Percentiles rank a stretch among this genome's conserved stretches.
These are phyloP conservation scores for Chaetomium sp. DNA, from an alignment of 2,329 filamentous ascomycete genomes.

Conservation along the genomic window DNA sequence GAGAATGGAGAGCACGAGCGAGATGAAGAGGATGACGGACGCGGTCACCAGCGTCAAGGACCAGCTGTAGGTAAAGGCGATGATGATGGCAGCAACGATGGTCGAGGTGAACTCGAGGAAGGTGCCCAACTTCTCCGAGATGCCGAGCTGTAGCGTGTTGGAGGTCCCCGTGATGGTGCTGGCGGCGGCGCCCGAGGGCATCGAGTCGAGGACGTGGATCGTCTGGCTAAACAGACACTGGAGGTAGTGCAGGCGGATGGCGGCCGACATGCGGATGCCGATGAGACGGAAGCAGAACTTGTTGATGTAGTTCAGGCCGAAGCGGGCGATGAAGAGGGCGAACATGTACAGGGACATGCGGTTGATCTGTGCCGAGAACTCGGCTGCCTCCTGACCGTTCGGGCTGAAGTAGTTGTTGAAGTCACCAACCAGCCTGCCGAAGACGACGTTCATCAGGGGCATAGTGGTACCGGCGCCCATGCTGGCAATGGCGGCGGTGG, in stretches of 20 bases:
- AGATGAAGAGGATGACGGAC: conserved; percentile 59
- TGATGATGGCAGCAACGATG: conserved; percentile 54
- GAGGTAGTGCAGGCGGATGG: conserved; percentile 66
- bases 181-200: conserved; percentile 63
- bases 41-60: conserved; percentile 60
- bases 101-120: conserved; percentile 59
- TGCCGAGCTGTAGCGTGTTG: conserved; percentile 65
- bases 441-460: conserved; percentile 62
- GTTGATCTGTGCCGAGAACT: conserved; percentile 49
- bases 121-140: conserved; percentile 63
- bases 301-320: conserved; percentile 59
- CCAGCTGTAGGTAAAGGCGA: conserved; percentile 62
- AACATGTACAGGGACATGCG: conserved; percentile 65
- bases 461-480: conserved; percentile 57
- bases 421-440: conserved; percentile 54
- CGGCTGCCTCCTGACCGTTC: conserved; percentile 38
- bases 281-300: conserved; percentile 63
- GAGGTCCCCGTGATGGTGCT: conserved; percentile 65
- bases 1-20: conserved; percentile 50
- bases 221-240: conserved; percentile 64
- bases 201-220: conserved; percentile 68
- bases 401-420: conserved; percentile 49
- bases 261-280: conserved; percentile 62
- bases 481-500: conserved; percentile 50
- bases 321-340: conserved; percentile 68